Percentiles rank a stretch among this genome's conserved stretches.
Conservation (phyloP, 164 flowering plant genomes). For the Chimonanthus praecox region DNA sequence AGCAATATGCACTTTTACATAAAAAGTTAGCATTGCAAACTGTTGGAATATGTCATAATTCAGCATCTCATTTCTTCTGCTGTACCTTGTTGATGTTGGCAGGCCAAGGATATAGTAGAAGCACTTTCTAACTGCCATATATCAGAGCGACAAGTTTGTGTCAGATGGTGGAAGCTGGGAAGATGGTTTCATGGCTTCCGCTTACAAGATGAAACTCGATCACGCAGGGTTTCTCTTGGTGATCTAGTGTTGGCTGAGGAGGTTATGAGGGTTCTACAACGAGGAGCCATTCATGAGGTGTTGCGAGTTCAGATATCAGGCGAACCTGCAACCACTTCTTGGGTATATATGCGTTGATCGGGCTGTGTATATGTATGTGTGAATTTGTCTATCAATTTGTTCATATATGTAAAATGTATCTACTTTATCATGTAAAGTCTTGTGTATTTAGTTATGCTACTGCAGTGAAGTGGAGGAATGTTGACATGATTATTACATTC, state of each 20-base stretch:
- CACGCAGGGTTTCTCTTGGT: constrained; percentile 43
- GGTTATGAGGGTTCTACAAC: constrained; percentile 58
- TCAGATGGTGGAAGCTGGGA: constrained; percentile 93
- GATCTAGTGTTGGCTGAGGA: constrained; percentile 46
- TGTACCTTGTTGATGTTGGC: constrained; percentile 12
- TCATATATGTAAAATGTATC: too few species aligned
- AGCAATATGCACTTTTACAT: neutral
- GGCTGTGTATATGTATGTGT: neutral
- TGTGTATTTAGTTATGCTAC: too few species aligned
- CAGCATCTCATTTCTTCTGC: neutral
- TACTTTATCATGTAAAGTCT: too few species aligned
- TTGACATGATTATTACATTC: too few species aligned
- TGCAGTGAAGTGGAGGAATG: too few species aligned
- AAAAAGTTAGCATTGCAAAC: neutral
- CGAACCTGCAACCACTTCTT: constrained; percentile 26
- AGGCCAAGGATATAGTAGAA: constrained; percentile 44
- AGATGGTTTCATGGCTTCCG: constrained; percentile 78
- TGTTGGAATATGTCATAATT: neutral
- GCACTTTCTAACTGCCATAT: constrained; percentile 46
- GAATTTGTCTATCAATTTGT: too few species aligned
- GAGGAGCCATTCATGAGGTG: constrained; percentile 85
- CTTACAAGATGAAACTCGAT: constrained; percentile 53
- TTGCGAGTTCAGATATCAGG: constrained; percentile 64
- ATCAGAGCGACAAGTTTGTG: constrained; percentile 57
- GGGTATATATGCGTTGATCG: constrained; percentile 23